These are phyloP conservation scores for Cladophialophora yegresii DNA, from an alignment of 2,329 filamentous ascomycete genomes.

Conservation along the genomic window DNA sequence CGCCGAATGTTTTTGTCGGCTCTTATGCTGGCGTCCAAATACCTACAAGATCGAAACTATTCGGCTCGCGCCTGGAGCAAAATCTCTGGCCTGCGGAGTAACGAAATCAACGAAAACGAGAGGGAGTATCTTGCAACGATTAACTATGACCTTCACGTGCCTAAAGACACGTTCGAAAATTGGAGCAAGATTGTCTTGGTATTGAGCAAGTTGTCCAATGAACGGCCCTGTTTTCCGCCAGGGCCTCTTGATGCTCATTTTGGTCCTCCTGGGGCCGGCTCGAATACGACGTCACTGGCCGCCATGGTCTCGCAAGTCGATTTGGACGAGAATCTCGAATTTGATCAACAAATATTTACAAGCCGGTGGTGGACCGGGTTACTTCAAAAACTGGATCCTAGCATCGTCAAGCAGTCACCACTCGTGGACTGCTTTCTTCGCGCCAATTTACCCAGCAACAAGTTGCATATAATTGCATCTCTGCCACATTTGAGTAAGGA, in stretches of 20 bases:
- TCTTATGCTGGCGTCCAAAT: conserved; percentile 94
- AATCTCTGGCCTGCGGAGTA: conserved; percentile 91
- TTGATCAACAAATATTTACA: conserved; percentile 14
- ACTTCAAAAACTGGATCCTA: conserved; percentile 26
- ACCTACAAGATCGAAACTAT: conserved; percentile 96
- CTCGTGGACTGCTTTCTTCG: conserved; percentile 26
- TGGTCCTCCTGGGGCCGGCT: conserved; percentile 15
- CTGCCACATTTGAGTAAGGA: conserved; percentile 10
- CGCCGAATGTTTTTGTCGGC: conserved; percentile 96
- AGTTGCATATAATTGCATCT: conserved; percentile 12
- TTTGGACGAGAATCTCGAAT: conserved; percentile 10
- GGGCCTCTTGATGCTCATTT: conserved; percentile 12
- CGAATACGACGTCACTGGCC: conserved; percentile 19
- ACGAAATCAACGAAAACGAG: conserved; percentile 96
- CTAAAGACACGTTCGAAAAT: conserved; percentile 81
- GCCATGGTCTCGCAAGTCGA: conserved; percentile 28
- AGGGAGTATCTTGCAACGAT: conserved; percentile 86
- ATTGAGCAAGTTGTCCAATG: conserved; percentile 33
- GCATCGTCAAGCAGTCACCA: conserved; percentile 26
- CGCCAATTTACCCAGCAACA: conserved; percentile 19
- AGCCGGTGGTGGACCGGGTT: conserved; percentile 30
- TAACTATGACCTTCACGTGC: conserved; percentile 92
- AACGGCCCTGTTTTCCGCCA: conserved; percentile 18
- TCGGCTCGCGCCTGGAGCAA: conserved; percentile 98
- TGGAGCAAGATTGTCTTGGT: conserved; percentile 90